A percentile compares a stretch with the other conserved stretches of the same genome.
phyloP scores from a whole-genome alignment of 2,329 filamentous ascomycete genomes.

The Ophioceras dolichostomum region DNA sequence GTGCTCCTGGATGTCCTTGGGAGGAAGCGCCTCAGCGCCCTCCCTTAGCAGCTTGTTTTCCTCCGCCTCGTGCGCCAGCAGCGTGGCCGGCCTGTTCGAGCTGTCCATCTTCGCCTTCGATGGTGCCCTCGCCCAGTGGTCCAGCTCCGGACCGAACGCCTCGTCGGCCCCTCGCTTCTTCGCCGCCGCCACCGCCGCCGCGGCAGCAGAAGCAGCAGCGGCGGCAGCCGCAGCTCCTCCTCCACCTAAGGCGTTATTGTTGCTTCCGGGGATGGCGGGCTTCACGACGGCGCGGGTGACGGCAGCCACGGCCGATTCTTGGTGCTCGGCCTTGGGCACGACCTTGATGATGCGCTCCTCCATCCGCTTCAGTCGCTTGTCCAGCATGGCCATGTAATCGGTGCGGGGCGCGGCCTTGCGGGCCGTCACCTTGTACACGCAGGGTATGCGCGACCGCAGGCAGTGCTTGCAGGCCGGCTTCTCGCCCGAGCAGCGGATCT shows the following conservation, averaged over 20 bases:
- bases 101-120: constrained; percentile 34
- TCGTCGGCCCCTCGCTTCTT: constrained; percentile 82
- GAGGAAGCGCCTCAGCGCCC: constrained; percentile 69
- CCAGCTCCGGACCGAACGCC: constrained; percentile 72
- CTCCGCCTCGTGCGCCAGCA: constrained; percentile 52
- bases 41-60: constrained; percentile 70
- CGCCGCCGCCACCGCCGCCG: constrained; percentile 34
- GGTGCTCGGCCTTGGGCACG: constrained; percentile 77
- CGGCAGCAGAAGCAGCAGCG: constrained; percentile 9
- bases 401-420: constrained; percentile 88
- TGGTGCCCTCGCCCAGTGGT: constrained; percentile 61
- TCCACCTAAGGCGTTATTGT: too few relatives aligned
- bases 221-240: neutral
- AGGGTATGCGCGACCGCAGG: constrained; percentile 80
- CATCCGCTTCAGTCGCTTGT: constrained; percentile 92
- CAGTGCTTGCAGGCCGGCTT: constrained; percentile 98
- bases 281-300: constrained; percentile 78
- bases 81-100: constrained; percentile 36
- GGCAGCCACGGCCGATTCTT: constrained; percentile 47
- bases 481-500: constrained; percentile 94
- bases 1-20: constrained; percentile 84
- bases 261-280: constrained; percentile 53
- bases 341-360: constrained; percentile 95
- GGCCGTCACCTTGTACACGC: constrained; percentile 94
- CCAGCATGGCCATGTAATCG: constrained; percentile 98